Percentiles rank a stretch among this genome's conserved stretches.
Evolutionary conservation across 768 basidiomycete genomes (phyloP).

Genomic region (Ephemerocybe angulata): DNA sequence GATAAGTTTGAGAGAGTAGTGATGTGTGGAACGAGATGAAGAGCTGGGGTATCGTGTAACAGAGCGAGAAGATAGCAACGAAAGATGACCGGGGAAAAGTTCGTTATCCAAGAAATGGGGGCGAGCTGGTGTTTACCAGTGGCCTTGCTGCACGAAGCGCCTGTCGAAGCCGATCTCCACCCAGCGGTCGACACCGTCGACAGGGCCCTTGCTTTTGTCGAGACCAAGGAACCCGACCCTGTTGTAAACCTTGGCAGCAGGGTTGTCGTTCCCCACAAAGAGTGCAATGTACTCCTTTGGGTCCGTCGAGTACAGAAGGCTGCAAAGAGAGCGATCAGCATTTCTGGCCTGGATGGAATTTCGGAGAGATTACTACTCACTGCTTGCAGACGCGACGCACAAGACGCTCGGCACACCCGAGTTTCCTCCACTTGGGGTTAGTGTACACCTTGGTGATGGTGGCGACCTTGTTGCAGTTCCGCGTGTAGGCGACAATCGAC

Average conservation of each 20-base stretch:
- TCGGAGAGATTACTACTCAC: conserved; percentile 31
- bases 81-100: background rate
- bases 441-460: conserved; percentile 76
- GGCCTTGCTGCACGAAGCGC: conserved; percentile 47
- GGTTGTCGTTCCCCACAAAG: conserved; percentile 60
- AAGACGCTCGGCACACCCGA: conserved; percentile 59
- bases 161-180: conserved; percentile 62
- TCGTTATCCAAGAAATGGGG: background rate
- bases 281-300: conserved; percentile 52
- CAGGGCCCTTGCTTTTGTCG: conserved; percentile 20
- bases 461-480: conserved; percentile 52
- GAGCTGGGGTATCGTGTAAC: background rate
- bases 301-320: conserved; percentile 16
- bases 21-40: background rate
- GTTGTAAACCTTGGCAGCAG: conserved; percentile 53
- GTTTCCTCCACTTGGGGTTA: conserved; percentile 44
- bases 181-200: conserved; percentile 48
- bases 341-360: background rate
- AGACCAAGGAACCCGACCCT: conserved; percentile 67
- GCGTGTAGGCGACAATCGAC: conserved; percentile 65
- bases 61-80: background rate
- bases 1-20: background rate
- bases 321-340: conserved; percentile 28
- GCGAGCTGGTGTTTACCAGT: conserved; percentile 50
- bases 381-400: conserved; percentile 53